Percentiles rank a stretch among this genome's conserved stretches.
phyloP scores from a whole-genome alignment of 345 rosid genomes.

The Ricinus communis region DNA sequence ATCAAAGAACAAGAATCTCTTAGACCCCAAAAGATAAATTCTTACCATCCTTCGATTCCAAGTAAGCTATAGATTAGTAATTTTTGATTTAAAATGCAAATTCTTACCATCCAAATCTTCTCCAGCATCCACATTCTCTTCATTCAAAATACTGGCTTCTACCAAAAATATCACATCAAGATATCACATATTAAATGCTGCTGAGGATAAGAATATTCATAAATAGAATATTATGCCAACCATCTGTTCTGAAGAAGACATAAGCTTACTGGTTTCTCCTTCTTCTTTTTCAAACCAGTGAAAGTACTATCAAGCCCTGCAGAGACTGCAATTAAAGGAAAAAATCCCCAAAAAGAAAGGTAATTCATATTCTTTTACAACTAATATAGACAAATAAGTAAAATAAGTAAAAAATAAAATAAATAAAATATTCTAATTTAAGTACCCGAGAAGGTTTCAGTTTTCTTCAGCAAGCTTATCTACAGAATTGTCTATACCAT shows the following conservation, averaged over 20 bases:
- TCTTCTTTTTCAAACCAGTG: conserved; percentile 87
- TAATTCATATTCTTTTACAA: not conserved
- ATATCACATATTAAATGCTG: not conserved
- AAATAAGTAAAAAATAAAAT: not conserved
- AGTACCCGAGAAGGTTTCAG: conserved; percentile 65
- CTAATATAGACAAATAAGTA: no score
- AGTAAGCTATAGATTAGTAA: no score
- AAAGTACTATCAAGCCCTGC: conserved; percentile 79
- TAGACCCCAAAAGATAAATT: conserved; percentile 13
- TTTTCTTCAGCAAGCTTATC: conserved; percentile 69
- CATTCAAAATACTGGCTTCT: conserved; percentile 59
- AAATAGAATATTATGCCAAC: not conserved
- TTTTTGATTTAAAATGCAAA: no score
- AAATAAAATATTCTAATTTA: not conserved
- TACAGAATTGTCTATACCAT: conserved; percentile 53
- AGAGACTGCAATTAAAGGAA: conserved; percentile 49
- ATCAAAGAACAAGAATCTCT: not conserved
- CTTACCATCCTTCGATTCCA: no score
- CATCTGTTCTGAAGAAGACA: not conserved
- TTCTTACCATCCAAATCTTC: conserved; percentile 70
- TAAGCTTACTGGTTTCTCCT: conserved; percentile 79
- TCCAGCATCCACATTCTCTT: conserved; percentile 58
- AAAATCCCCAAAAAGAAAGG: not conserved
- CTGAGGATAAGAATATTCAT: not conserved
- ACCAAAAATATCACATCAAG: conserved; percentile 43